phyloP scores from a whole-genome alignment of 768 basidiomycete species.

The Mycena haematopus region DNA sequence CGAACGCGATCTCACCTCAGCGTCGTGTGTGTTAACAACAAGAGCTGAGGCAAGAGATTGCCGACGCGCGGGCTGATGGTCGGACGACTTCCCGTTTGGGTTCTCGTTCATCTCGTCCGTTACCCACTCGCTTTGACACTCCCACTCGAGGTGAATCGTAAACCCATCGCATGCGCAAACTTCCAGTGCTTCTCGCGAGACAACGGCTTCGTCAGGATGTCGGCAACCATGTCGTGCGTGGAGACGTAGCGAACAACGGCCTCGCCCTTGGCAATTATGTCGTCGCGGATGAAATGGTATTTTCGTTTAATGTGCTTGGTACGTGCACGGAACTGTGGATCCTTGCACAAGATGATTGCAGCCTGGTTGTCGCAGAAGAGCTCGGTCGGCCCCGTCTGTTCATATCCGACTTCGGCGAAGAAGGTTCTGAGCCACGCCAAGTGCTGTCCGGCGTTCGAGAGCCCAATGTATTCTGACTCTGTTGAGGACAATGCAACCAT shows the following conservation, averaged over 20 bases:
- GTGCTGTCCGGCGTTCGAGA: conserved; percentile 5
- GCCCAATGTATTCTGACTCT: conserved; percentile 6
- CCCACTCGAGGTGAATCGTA: too few relatives aligned
- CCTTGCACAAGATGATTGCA: neutral
- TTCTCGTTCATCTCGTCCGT: too few relatives aligned
- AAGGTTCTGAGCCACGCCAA: neutral
- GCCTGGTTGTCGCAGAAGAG: too few relatives aligned
- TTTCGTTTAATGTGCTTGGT: conserved; percentile 2
- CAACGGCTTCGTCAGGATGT: neutral
- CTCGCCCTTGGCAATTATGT: neutral
- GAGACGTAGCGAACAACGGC: neutral
- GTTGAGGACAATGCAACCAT: conserved; percentile 13
- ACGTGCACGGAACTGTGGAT: neutral
- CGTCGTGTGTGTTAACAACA: too few relatives aligned
- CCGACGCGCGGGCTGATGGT: too few relatives aligned
- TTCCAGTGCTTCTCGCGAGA: too few relatives aligned
- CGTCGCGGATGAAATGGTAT: neutral
- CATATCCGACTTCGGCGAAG: neutral
- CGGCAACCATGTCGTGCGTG: conserved; percentile 1
- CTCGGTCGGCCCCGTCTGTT: neutral
- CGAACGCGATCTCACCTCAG: too few relatives aligned
- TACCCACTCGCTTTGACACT: too few relatives aligned
- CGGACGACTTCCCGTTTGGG: too few relatives aligned
- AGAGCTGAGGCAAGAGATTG: too few relatives aligned
- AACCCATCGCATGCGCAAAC: too few relatives aligned